Evolutionary conservation across 2,329 filamentous ascomycete species (phyloP), one percentile per base, ranked within the genome.

Genomic region (Penicillium sp.): DNA sequence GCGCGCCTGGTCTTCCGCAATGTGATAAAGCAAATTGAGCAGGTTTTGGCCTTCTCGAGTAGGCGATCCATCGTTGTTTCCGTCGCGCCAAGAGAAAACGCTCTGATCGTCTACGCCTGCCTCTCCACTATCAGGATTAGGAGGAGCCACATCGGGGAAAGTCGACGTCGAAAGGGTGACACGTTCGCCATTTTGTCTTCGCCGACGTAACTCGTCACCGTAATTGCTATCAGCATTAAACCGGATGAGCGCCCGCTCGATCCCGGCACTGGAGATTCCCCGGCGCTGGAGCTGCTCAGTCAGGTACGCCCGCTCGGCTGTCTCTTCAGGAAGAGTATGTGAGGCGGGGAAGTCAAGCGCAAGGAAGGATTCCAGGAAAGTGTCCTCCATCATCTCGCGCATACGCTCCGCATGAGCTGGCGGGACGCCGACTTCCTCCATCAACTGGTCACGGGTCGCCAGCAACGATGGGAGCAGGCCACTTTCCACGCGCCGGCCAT

Each of bases 1-100:
- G 55, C 88, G 86, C 1, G 93, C 91, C 70, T 96, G 93, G 64
- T 98, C 92, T 73, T 97, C 93, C 0, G 93, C 96, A 47, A 98
- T 96, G 57, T 93, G 86, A 70, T 96, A 98, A 1, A 98, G 81
- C 2, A 97, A 80, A 60, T 87, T 90, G 46, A 96, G 88, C 48
- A 96, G 86, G 58, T 92, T 93, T 68, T 95, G 90, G 7, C 90
- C 90, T 57, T 82, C 79, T 9, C 73, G 63, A 55, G 73, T 66
- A 62, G 75, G 64, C 58, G 70, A 62, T 11, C 74, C 69, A 35
- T 79, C 78, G 41, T 77, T 74, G 52, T 76, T 72, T 5, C 71
- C 74, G 44, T 77, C 74, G 19, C 75, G 69, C 73, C 75, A 79
- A 10, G 77, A 78, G 53, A 78, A 77, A 14, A 79, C 70, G 53